Evolutionary conservation across 2,329 filamentous ascomycete genomes (phyloP), one percentile per base, ranked within the genome.

Genomic region (Hypoxylon sp.): DNA sequence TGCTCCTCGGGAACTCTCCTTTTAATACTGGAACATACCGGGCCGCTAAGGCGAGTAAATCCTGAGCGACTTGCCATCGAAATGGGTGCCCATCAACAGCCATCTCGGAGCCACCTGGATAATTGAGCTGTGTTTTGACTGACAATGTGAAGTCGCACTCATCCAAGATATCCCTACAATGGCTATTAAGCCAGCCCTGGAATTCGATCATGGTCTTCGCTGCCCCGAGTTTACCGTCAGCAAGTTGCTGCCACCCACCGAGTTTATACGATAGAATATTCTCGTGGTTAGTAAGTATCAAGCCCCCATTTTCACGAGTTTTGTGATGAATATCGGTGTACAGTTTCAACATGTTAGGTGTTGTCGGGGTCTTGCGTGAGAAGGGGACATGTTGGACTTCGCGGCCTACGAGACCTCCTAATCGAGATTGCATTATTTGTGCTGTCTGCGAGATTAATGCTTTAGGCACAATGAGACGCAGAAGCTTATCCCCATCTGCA

Each of bases 231-330:
- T 83, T 78, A 0, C 75, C 76, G 46, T 90, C 85, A 0, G 84
- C 82, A 0, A 91, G 76, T 1, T 83, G 82, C 66, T 92, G 88
- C 3, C 88, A 75, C 0, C 88, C 89, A 64, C 87, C 88, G 0
- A 92, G 80, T 69, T 86, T 87, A 75, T 90, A 91, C 0, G 90
- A 92, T 1, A 92, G 78, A 0, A 89, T 78, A 67, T 92, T 86
- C 59, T 92, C 90, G 0, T 90, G 90, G 1, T 88, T 83, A 0
- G 85, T 83, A 0, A 93, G 78, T 10, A 93, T 81, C 0, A 92
- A 76, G 0, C 89, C 90, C 0, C 79, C 79, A 0, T 69, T 67
- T 0, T 75, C 71, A 19, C 79, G 76, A 22, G 85, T 80, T 0
- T 84, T 74, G 0, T 74, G 70, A 69, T 84, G 80, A 1, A 82